Base-by-base conservation (phyloP, 495 filamentous ascomycete species). In the Neurospora sp. region DNA sequence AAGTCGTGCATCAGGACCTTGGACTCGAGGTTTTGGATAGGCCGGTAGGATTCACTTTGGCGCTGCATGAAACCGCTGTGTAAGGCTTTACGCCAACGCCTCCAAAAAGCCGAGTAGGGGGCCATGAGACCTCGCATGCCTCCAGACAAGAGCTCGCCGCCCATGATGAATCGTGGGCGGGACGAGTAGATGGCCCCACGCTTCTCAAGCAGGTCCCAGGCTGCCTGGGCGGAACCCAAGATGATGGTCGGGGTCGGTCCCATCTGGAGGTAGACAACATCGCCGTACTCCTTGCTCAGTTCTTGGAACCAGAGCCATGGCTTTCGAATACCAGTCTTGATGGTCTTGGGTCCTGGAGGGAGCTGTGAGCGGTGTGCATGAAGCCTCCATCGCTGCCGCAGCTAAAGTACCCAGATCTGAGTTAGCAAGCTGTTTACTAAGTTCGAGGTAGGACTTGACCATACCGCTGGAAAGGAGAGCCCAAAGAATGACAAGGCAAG, bases 201-300 rank as follows among this genome's bases (percentile, higher is more conserved):
- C 72, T 86, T 86, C 73, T 88, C 87, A 27, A 88, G 78, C 5
- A 84, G 74, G 27, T 85, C 83, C 69, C 82, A 86, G n/a, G 89
- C 88, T 18, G 89, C 84, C 16, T 88, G 83, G 0, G 89, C 88
- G 31, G 90, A 89, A 2, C 87, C 89, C 40, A 91, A 83, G 68
- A 91, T 83, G 70, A 92, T 86, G 38, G 89, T 91, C 2, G 89
- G 88, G 22, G 85, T 84, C 6, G 88, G 84, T 0, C 90, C 90
- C 70, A 89, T 84, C 85, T 89, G 89, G 9, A 92, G 82, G 6
- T 89, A 90, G 73, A 89, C 87, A 4, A 90, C 88, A 39, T 87
- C 86, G 31, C 88, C 88, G 74, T 88, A 87, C 59, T 78, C 76
- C 70, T 85, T 79, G 42, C 84, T 83, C 79, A 87, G 86, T 75